These are phyloP conservation scores for Pelomyxa schiedti DNA, from an alignment of 78 protist genomes.

Conservation along the genomic window DNA sequence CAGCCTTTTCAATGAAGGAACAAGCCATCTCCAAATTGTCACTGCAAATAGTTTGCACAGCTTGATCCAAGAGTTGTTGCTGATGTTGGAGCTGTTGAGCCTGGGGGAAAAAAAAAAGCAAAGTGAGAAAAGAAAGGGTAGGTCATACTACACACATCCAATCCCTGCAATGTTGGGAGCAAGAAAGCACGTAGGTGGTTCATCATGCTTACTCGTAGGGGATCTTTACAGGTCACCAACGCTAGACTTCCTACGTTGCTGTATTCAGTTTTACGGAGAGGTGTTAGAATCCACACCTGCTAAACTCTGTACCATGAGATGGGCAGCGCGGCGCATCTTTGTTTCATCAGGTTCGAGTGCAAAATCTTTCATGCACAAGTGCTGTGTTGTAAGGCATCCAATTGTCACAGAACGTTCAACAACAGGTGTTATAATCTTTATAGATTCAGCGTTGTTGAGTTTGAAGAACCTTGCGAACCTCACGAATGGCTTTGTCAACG, in stretches of 20 bases:
- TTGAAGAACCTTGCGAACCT: background rate
- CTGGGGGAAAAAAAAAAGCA: too few relatives aligned
- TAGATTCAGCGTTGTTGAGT: too few relatives aligned
- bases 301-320: constrained; percentile 74
- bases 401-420: constrained; percentile 82
- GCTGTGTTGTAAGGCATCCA: constrained; percentile 74
- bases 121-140: too few relatives aligned
- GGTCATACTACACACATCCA: too few relatives aligned
- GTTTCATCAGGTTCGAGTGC: constrained; percentile 80
- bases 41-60: constrained; percentile 28
- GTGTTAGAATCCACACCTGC: too few relatives aligned
- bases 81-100: constrained; percentile 7
- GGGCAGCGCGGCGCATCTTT: constrained; percentile 72
- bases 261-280: too few relatives aligned
- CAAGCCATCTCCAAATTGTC: constrained; percentile 86
- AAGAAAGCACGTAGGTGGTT: constrained; percentile 41
- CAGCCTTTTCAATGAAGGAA: constrained; percentile 73
- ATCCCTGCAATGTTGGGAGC: background rate
- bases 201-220: constrained; percentile 54
- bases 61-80: constrained; percentile 37
- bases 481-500: constrained; percentile 63
- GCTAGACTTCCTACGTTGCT: constrained; percentile 80
- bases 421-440: constrained; percentile 79
- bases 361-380: constrained; percentile 88
- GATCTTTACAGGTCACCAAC: constrained; percentile 88